Percentiles rank a stretch among this genome's conserved stretches.
phyloP scores from a whole-genome alignment of 2,329 filamentous ascomycete genomes.

The Tolypocladium pustulatum region DNA sequence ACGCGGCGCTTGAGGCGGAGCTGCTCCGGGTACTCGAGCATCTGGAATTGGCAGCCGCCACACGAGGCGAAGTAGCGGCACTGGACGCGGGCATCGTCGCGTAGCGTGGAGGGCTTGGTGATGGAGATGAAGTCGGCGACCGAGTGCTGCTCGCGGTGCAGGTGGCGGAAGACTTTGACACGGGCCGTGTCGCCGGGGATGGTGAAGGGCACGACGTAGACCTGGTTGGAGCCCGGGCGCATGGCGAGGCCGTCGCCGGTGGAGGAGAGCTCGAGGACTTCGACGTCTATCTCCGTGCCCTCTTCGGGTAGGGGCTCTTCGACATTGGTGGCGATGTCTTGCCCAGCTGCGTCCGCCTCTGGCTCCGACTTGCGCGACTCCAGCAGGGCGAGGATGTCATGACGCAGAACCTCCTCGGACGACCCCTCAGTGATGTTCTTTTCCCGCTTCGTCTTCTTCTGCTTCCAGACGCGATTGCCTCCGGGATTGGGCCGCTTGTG shows the following conservation, averaged over 20 bases:
- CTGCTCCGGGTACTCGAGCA: slow-evolving; percentile 83
- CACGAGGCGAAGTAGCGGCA: slow-evolving; percentile 85
- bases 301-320: slow-evolving; percentile 45
- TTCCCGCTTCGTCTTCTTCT: slow-evolving; percentile 47
- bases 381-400: slow-evolving; percentile 49
- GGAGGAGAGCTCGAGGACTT: slow-evolving; percentile 75
- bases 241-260: slow-evolving; percentile 84
- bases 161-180: slow-evolving; percentile 69
- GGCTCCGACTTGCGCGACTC: slow-evolving; percentile 25
- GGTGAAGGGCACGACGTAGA: slow-evolving; percentile 84
- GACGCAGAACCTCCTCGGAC: slow-evolving; percentile 54
- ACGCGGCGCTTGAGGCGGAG: slow-evolving; percentile 74
- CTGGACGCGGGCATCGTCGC: slow-evolving; percentile 65
- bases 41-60: slow-evolving; percentile 94
- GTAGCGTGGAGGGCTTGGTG: slow-evolving; percentile 58
- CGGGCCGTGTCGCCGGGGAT: slow-evolving; percentile 74
- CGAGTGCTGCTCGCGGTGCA: slow-evolving; percentile 55
- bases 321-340: neutral
- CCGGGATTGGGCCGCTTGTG: slow-evolving; percentile 2
- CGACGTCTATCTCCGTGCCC: slow-evolving; percentile 69
- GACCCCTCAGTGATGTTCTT: slow-evolving; percentile 51
- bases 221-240: slow-evolving; percentile 47
- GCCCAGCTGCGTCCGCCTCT: slow-evolving; percentile 13
- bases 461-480: slow-evolving; percentile 17
- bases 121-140: slow-evolving; percentile 76